Evolutionary conservation across 2,329 filamentous ascomycete species (phyloP).

Genomic region (Cercospora sp.): DNA sequence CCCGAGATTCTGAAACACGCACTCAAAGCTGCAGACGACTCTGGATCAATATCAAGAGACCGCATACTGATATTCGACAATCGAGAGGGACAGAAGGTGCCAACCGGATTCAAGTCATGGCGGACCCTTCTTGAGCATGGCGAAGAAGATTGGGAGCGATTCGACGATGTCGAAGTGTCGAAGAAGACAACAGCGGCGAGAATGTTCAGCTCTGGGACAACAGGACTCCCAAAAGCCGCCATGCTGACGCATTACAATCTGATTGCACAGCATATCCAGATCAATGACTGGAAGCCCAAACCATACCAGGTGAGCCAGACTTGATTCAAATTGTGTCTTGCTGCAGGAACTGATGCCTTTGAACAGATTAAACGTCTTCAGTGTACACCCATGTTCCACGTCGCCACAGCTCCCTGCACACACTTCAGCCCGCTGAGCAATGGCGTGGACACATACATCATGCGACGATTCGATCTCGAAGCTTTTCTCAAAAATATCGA

Average conservation of each 20-base stretch:
- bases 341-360: background rate
- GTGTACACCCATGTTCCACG: constrained; percentile 54
- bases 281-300: constrained; percentile 43
- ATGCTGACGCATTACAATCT: constrained; percentile 60
- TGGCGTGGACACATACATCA: constrained; percentile 42
- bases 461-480: constrained; percentile 53
- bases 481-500: constrained; percentile 63
- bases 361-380: constrained; percentile 43
- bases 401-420: constrained; percentile 45
- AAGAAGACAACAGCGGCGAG: constrained; percentile 52
- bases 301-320: constrained; percentile 18
- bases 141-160: constrained; percentile 51
- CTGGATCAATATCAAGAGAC: constrained; percentile 38
- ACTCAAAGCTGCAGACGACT: constrained; percentile 42
- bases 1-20: constrained; percentile 36
- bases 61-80: constrained; percentile 48
- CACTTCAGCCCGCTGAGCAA: constrained; percentile 41
- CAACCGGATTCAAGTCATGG: constrained; percentile 29
- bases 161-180: constrained; percentile 43
- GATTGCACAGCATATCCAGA: constrained; percentile 54
- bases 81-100: constrained; percentile 28
- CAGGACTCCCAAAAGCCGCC: constrained; percentile 57
- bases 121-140: constrained; percentile 43
- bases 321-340: background rate
- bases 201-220: constrained; percentile 60